Evolutionary conservation across 2,329 filamentous ascomycete species (phyloP).

Genomic region (Didymella segeticola): DNA sequence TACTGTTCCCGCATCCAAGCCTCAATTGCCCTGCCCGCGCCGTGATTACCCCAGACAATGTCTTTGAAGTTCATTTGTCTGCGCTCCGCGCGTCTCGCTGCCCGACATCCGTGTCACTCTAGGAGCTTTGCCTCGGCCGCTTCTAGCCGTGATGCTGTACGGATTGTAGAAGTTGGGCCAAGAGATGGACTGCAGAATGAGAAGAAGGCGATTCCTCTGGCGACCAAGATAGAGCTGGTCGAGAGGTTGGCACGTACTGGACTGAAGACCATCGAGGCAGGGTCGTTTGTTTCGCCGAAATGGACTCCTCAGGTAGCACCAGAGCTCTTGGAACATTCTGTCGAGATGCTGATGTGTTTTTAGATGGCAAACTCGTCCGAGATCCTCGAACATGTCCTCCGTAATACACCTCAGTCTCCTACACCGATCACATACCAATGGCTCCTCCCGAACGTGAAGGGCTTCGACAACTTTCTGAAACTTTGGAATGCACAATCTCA

Average conservation of each 20-base stretch:
- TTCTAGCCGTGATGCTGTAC: constrained; percentile 53
- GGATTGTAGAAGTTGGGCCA: constrained; percentile 82
- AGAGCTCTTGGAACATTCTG: not conserved
- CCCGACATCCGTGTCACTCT: constrained; percentile 39
- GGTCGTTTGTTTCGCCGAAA: constrained; percentile 82
- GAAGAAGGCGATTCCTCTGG: constrained; percentile 71
- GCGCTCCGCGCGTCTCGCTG: constrained; percentile 45
- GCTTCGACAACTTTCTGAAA: constrained; percentile 67
- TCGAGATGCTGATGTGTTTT: constrained; percentile 49
- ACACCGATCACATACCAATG: constrained; percentile 75
- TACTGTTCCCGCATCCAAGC: constrained; percentile 5
- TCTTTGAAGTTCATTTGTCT: constrained; percentile 40
- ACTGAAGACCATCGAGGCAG: constrained; percentile 76
- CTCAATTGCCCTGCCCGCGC: constrained; percentile 7
- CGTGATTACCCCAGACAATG: constrained; percentile 29
- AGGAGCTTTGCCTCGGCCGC: constrained; percentile 43
- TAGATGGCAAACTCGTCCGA: constrained; percentile 81
- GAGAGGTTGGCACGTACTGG: constrained; percentile 72
- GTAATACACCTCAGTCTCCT: constrained; percentile 61
- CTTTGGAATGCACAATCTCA: constrained; percentile 57
- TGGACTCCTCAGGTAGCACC: constrained; percentile 76
- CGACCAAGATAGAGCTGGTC: constrained; percentile 79
- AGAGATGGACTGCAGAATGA: constrained; percentile 90
- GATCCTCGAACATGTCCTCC: constrained; percentile 73
- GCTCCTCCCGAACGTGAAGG: constrained; percentile 78